Evolutionary conservation across 805 yeast genomes (phyloP).

Genomic region (Starmerella bombi): DNA sequence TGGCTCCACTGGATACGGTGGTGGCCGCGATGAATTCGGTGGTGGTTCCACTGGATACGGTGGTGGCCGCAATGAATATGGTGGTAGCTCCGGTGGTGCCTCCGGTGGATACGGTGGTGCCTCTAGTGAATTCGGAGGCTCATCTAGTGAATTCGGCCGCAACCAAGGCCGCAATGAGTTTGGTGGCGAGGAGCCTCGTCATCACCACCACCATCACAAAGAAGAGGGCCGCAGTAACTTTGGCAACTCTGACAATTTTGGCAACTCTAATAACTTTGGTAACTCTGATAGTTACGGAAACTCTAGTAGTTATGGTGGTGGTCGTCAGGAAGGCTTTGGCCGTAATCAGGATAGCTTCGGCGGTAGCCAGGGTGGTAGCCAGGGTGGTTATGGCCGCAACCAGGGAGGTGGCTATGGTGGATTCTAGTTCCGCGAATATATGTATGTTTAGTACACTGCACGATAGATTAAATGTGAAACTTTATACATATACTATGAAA

Average conservation of each 20-base stretch:
- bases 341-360: conserved; percentile 1
- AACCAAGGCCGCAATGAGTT: not conserved
- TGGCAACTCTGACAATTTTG: conserved; percentile 2
- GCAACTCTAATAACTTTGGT: not conserved
- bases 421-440: no score
- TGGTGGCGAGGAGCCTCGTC: not conserved
- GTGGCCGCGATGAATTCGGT: not conserved
- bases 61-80: not conserved
- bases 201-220: not conserved
- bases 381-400: not conserved
- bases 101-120: conserved; percentile 3
- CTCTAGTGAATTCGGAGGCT: not conserved
- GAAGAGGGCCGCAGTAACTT: not conserved
- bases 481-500: no score
- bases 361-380: conserved; percentile 1
- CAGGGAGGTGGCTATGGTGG: not conserved
- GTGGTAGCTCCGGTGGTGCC: conserved; percentile 1
- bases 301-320: not conserved
- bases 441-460: no score
- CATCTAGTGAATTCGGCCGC: not conserved
- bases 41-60: not conserved
- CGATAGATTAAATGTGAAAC: no score
- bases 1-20: conserved; percentile 4
- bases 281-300: no score
- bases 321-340: not conserved